Evolutionary conservation across 2,329 filamentous ascomycete species (phyloP).

Genomic region (Calonectria montana): DNA sequence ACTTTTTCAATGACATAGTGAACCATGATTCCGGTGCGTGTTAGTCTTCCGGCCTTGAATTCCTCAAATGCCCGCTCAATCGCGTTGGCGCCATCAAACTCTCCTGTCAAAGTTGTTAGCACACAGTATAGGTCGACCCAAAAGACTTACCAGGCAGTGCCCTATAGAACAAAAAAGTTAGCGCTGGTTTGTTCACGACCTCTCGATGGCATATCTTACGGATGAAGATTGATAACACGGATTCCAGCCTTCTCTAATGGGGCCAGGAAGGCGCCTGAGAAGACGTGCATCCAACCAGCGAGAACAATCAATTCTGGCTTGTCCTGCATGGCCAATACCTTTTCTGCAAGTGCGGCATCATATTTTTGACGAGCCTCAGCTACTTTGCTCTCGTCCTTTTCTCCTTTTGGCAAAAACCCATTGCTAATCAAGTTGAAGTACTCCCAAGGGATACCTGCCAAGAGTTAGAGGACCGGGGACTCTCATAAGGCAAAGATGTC

Average conservation of each 20-base stretch:
- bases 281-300: slow-evolving; percentile 89
- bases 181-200: not conserved
- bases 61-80: slow-evolving; percentile 83
- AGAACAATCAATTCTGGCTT: slow-evolving; percentile 81
- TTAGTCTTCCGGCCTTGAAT: slow-evolving; percentile 71
- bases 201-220: too few species aligned
- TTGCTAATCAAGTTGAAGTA: slow-evolving; percentile 86
- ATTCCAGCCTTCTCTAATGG: slow-evolving; percentile 73
- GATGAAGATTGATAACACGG: slow-evolving; percentile 85
- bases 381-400: slow-evolving; percentile 68
- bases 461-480: not conserved
- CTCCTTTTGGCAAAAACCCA: slow-evolving; percentile 68
- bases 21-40: slow-evolving; percentile 87
- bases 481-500: not conserved
- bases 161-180: not conserved
- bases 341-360: slow-evolving; percentile 78
- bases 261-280: slow-evolving; percentile 75
- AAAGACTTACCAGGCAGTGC: slow-evolving; percentile 69
- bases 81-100: slow-evolving; percentile 81
- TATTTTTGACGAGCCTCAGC: slow-evolving; percentile 74
- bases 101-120: slow-evolving; percentile 53
- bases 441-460: slow-evolving; percentile 68
- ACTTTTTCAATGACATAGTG: slow-evolving; percentile 86
- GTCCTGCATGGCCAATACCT: slow-evolving; percentile 67
- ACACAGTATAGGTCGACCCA: not conserved